A percentile compares a stretch with the other conserved stretches of the same genome.
Conservation (phyloP, 495 filamentous ascomycete genomes). For the Aspergillus ostianus region DNA sequence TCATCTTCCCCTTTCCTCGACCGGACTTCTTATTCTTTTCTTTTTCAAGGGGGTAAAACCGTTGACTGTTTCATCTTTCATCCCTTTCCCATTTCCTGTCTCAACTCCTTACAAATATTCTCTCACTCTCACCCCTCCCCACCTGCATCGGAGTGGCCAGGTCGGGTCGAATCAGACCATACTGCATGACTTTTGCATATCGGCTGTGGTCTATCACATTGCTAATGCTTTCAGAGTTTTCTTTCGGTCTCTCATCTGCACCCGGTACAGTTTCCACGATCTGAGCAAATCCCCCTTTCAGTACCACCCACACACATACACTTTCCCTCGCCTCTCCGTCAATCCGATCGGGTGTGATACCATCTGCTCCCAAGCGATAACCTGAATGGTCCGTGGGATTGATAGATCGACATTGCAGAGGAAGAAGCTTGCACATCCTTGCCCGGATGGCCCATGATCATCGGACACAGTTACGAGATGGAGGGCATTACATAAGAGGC, state of each 20-base stretch:
- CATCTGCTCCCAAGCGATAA: neutral
- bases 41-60: neutral
- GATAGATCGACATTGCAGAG: slow-evolving; percentile 19
- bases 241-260: neutral
- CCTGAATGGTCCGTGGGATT: slow-evolving; percentile 11
- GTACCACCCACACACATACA: neutral
- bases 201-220: neutral
- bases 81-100: no score
- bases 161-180: neutral
- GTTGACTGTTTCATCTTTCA: neutral
- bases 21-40: no score
- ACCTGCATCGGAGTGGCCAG: neutral
- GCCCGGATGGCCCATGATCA: slow-evolving; percentile 9
- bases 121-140: no score
- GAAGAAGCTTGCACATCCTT: slow-evolving; percentile 12
- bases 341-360: slow-evolving; percentile 1
- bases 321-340: neutral
- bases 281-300: neutral
- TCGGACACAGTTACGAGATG: neutral
- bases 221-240: neutral
- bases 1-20: no score
- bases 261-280: neutral
- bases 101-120: no score
- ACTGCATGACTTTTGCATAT: neutral
- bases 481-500: slow-evolving; percentile 5